These are phyloP conservation scores for Corchorus olitorius DNA, from an alignment of 345 rosid genomes.

Conservation along the genomic window DNA sequence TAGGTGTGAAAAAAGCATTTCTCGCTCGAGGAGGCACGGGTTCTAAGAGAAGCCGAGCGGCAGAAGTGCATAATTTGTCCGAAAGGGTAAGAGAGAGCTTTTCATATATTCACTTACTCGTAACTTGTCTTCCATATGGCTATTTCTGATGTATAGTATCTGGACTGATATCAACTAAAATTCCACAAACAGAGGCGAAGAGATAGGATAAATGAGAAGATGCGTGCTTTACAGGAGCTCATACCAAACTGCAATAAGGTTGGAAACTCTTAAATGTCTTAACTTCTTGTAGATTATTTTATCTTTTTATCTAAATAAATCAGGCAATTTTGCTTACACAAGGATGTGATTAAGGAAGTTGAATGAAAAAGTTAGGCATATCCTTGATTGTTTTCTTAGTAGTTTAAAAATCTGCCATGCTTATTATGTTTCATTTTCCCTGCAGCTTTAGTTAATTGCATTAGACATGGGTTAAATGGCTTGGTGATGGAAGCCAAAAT, in stretches of 20 bases:
- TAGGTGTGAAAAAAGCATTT: constrained; percentile 44
- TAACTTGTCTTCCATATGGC: constrained; percentile 9
- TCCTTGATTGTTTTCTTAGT: neutral
- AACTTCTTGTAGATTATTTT: neutral
- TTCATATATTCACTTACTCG: constrained; percentile 6
- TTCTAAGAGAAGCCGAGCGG: constrained; percentile 85
- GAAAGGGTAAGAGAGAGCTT: constrained; percentile 75
- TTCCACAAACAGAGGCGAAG: constrained; percentile 69
- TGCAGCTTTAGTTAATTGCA: neutral
- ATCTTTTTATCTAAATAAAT: neutral
- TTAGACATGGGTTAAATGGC: constrained; percentile 12
- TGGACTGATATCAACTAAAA: constrained; percentile 18
- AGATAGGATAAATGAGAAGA: constrained; percentile 92
- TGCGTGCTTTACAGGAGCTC: constrained; percentile 93
- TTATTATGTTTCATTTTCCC: neutral
- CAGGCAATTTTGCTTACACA: neutral
- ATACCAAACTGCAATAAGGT: constrained; percentile 96
- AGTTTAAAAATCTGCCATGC: neutral
- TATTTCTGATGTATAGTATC: constrained; percentile 23
- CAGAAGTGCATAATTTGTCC: constrained; percentile 93
- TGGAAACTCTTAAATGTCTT: neutral
- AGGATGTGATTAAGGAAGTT: neutral
- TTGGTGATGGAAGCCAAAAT: constrained; percentile 9
- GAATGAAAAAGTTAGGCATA: constrained; percentile 8
- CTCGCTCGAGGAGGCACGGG: constrained; percentile 48